Percentiles rank a stretch among this genome's conserved stretches.
phyloP scores from a whole-genome alignment of 2,329 filamentous ascomycete genomes.

The Neodidymelliopsis sp. region DNA sequence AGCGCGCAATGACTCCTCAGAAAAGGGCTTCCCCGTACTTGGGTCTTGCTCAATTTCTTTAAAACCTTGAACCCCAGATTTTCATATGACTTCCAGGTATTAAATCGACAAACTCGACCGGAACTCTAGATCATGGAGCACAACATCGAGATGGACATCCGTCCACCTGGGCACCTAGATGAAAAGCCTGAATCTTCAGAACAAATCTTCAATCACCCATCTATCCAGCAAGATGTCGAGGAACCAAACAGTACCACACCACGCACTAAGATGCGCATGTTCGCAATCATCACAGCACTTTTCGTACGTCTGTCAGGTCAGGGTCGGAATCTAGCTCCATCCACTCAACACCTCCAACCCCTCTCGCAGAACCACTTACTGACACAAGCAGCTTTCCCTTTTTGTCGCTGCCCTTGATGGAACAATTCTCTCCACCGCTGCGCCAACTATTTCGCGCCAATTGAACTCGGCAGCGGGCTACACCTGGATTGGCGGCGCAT shows the following conservation, averaged over 20 bases:
- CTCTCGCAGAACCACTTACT: slow-evolving; percentile 1
- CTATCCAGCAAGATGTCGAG: not conserved
- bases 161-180: not conserved
- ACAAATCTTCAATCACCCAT: not conserved
- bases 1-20: not conserved
- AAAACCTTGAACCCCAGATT: too few relatives aligned
- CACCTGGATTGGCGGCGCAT: slow-evolving; percentile 79
- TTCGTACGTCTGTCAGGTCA: slow-evolving; percentile 46
- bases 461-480: slow-evolving; percentile 74
- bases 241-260: slow-evolving; percentile 15
- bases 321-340: not conserved
- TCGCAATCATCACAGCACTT: slow-evolving; percentile 41
- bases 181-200: slow-evolving; percentile 1
- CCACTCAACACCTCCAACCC: not conserved
- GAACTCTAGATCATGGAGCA: not conserved
- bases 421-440: slow-evolving; percentile 70
- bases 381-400: slow-evolving; percentile 42
- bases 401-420: slow-evolving; percentile 55
- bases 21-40: slow-evolving; percentile 17
- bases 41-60: too few relatives aligned
- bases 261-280: slow-evolving; percentile 37
- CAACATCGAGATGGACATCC: slow-evolving; percentile 9
- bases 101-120: too few relatives aligned
- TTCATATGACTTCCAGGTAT: too few relatives aligned
- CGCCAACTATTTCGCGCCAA: slow-evolving; percentile 69